Evolutionary conservation across 2,329 filamentous ascomycete genomes (phyloP).

Genomic region (Botrytis sinoallii): DNA sequence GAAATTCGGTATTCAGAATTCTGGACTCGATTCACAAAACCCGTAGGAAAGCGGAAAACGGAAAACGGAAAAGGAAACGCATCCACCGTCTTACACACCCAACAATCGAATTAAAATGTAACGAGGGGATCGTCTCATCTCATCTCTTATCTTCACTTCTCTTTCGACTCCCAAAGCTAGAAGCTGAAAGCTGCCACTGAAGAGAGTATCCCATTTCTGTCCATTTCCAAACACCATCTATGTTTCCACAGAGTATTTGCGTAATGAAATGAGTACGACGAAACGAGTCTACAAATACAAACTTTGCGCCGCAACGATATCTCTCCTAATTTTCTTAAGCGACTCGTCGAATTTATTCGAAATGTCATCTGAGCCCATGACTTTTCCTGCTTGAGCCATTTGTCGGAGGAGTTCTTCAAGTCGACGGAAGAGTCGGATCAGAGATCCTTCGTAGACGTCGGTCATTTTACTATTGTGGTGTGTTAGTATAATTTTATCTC

Average conservation of each 20-base stretch:
- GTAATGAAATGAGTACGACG: not conserved
- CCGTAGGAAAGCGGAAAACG: not conserved
- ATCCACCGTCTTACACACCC: not conserved
- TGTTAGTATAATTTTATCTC: not conserved
- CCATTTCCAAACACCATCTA: not conserved
- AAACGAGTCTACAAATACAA: conserved; percentile 69
- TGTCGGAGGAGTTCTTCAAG: conserved; percentile 92
- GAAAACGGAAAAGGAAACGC: not conserved
- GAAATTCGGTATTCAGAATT: not conserved
- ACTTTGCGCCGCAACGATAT: conserved; percentile 93
- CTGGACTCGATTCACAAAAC: not conserved
- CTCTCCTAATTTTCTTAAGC: conserved; percentile 79
- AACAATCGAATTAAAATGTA: not conserved
- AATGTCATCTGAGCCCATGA: conserved; percentile 96
- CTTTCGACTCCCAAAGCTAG: not conserved
- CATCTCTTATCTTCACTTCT: not conserved
- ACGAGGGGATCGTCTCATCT: not conserved
- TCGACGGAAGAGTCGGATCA: conserved; percentile 93
- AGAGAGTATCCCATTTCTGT: not conserved
- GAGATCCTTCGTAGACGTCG: conserved; percentile 91
- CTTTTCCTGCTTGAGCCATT: conserved; percentile 92
- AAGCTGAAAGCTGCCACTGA: not conserved
- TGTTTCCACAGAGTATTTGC: not conserved
- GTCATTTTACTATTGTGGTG: conserved; percentile 83
- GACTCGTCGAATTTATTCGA: conserved; percentile 88